phyloP scores from a whole-genome alignment of 495 filamentous ascomycete species.

The Hypoxylon fragiforme region DNA sequence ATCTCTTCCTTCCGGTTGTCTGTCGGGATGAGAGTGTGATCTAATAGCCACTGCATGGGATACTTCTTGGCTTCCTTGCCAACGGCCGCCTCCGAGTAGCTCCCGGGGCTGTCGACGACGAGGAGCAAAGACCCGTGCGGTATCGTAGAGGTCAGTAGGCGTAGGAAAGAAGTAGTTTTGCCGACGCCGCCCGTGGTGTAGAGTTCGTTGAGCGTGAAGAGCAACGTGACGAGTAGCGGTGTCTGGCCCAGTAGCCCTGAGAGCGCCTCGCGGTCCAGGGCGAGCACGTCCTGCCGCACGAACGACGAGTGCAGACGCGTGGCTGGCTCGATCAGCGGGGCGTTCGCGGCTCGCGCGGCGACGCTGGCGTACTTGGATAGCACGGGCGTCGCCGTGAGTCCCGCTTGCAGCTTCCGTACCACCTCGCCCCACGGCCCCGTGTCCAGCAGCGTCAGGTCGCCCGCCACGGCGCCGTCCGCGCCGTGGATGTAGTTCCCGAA shows the following conservation, averaged over 20 bases:
- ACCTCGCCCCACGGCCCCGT: slow-evolving; percentile 75
- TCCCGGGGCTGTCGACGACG: slow-evolving; percentile 90
- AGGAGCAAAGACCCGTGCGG: slow-evolving; percentile 68
- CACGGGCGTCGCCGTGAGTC: slow-evolving; percentile 50
- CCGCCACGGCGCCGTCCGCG: slow-evolving; percentile 1
- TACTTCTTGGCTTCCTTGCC: slow-evolving; percentile 68
- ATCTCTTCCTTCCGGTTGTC: slow-evolving; percentile 15
- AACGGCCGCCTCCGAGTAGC: slow-evolving; percentile 79
- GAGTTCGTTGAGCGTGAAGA: slow-evolving; percentile 98
- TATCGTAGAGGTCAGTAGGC: slow-evolving; percentile 60
- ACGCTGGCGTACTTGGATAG: slow-evolving; percentile 60
- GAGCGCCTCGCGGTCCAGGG: slow-evolving; percentile 47
- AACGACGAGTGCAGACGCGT: slow-evolving; percentile 53
- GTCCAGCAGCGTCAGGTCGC: slow-evolving; percentile 70
- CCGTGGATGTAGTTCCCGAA: slow-evolving; percentile 62
- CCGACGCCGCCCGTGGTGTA: slow-evolving; percentile 72
- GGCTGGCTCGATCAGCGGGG: slow-evolving; percentile 42
- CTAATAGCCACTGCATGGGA: slow-evolving; percentile 91
- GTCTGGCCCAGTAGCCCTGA: slow-evolving; percentile 39
- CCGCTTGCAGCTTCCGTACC: slow-evolving; percentile 53
- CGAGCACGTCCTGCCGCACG: slow-evolving; percentile 65
- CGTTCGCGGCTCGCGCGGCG: slow-evolving; percentile 49
- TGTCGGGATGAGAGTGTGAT: slow-evolving; percentile 68
- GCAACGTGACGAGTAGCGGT: slow-evolving; percentile 69
- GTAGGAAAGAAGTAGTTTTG: slow-evolving; percentile 73